These are phyloP conservation scores for Senna tora DNA, from an alignment of 306 rosid species.

Conservation along the genomic window DNA sequence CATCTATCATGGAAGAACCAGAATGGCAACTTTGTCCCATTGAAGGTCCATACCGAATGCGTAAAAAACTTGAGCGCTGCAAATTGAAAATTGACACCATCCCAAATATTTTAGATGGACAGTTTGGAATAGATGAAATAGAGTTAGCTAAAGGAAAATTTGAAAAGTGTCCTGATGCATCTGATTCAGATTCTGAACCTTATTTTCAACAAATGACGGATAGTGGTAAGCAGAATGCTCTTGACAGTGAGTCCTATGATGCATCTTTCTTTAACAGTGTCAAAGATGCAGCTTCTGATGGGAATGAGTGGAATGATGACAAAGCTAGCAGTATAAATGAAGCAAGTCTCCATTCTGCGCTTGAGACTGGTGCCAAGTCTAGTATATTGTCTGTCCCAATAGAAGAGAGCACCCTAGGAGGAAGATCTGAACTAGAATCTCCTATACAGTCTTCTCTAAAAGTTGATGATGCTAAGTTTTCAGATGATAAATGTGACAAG, in stretches of 20 bases:
- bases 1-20: conserved; percentile 61
- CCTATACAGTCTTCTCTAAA: conserved; percentile 72
- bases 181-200: conserved; percentile 57
- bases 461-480: conserved; percentile 64
- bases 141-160: conserved; percentile 64
- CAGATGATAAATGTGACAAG: conserved; percentile 75
- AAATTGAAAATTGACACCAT: conserved; percentile 80
- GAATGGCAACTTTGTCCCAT: conserved; percentile 99
- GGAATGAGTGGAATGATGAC: conserved; percentile 89
- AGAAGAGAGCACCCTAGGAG: conserved; percentile 79
- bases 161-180: conserved; percentile 58
- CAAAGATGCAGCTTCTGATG: conserved; percentile 66
- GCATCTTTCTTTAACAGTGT: conserved; percentile 52
- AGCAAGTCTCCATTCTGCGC: conserved; percentile 96
- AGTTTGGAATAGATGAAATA: conserved; percentile 65
- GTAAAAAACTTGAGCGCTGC: conserved; percentile 93
- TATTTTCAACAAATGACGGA: conserved; percentile 63
- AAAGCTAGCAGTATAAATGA: conserved; percentile 88
- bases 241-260: conserved; percentile 64
- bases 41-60: conserved; percentile 99
- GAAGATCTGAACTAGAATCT: conserved; percentile 86
- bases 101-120: conserved; percentile 87
- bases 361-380: conserved; percentile 88
- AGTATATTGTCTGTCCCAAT: conserved; percentile 74
- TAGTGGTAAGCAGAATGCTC: conserved; percentile 61